A percentile compares a stretch with the other conserved stretches of the same genome.
Evolutionary conservation across 176 grass and related monocot species (phyloP).

Genomic region (Oryza rufipogon): DNA sequence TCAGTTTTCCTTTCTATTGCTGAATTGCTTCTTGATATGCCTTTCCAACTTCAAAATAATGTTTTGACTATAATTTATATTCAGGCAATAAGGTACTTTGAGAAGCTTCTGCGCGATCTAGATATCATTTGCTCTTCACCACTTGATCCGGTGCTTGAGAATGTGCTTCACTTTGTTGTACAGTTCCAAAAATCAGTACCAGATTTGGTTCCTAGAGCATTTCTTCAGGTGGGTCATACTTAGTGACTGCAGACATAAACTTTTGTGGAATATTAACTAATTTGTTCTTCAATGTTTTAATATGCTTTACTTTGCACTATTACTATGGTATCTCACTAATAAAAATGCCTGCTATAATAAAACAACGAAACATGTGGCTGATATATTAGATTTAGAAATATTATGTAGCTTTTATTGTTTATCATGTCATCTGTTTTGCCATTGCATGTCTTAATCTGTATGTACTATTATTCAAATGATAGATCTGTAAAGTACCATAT

Average conservation of each 20-base stretch:
- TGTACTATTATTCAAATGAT: neutral
- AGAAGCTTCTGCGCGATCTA: constrained; percentile 92
- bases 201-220: constrained; percentile 87
- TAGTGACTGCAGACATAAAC: neutral
- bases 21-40: constrained; percentile 28
- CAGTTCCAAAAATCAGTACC: constrained; percentile 88
- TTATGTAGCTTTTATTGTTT: constrained; percentile 16
- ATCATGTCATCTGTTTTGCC: neutral
- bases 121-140: constrained; percentile 77
- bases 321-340: neutral
- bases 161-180: constrained; percentile 76
- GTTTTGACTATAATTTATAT: constrained; percentile 21
- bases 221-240: constrained; percentile 77
- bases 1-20: neutral
- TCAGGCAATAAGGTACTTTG: constrained; percentile 88
- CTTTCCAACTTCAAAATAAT: constrained; percentile 41
- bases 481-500: neutral
- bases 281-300: neutral
- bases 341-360: neutral
- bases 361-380: neutral
- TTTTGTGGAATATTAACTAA: neutral
- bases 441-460: neutral
- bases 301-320: constrained; percentile 13
- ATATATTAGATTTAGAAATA: constrained; percentile 11
- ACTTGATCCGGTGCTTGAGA: constrained; percentile 66